Evolutionary conservation across 495 filamentous ascomycete species (phyloP), one percentile per base, ranked within the genome.

Genomic region (Aspergillus mulundensis): DNA sequence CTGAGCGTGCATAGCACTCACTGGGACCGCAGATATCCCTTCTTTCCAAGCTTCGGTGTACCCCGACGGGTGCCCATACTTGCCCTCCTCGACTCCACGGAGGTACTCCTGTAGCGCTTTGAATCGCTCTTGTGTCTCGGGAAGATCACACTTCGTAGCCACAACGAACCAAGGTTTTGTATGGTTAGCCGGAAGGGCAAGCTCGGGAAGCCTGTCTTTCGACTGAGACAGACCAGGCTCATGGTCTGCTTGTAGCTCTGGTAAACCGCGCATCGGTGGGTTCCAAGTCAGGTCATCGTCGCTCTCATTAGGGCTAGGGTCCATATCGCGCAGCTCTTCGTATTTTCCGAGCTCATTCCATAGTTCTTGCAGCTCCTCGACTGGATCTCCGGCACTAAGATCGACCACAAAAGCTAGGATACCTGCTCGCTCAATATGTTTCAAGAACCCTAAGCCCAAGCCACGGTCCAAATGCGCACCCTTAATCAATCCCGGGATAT

Each of bases 141-240:
- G 81, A 46, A 97, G 65, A 69, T 98, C 94, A 10, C 90, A 92
- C 70, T 98, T 98, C 34, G 92, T 96, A 8, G 91, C 95, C 34
- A 97, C 88, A 1, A 97, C 92, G 61, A 96, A 94, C 95, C 95
- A 98, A 6, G 93, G 91, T 68, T 98, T 98, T 10, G 79, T 78
- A 15, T 88, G 87, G 45, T 95, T 88, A 40, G 88, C 84, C 15
- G 87, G 78, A 24, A 79, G 69, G 12, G 58, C 41, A 14, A 77
- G 66, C 7, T 57, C 63, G 41, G 73, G 74, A 16, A 76, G 64
- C 14, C 63, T 47, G 0, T 50, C 28, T 2, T 51, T 32, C 15
- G 48, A 21, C 25, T 42, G 42, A 58, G 60, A 16, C 38, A 55
- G 49, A 42, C 57, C 50, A 67, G 60, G 63, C 39, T 19, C 46